Base-by-base conservation (phyloP, 2,329 filamentous ascomycete species). In the Ceratocystiopsis brevicomis region DNA sequence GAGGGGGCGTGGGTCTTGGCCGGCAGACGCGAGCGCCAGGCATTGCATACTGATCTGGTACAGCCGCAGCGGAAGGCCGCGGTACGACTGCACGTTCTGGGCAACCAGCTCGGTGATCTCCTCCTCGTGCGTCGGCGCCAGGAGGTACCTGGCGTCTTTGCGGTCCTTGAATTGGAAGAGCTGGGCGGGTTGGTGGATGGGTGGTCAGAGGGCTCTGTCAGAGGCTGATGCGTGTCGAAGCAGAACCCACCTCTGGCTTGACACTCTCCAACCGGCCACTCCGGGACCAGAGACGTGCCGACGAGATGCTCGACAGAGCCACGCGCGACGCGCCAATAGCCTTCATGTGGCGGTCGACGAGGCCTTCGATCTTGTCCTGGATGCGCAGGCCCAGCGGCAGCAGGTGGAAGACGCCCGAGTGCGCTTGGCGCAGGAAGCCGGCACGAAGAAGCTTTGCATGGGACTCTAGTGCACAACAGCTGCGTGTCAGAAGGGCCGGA, bases 101-200 rank as follows among this genome's bases (percentile, higher is more conserved):
- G 76, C 73, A 2, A 95, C 82, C 3, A 98, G 65, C 0, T 70
- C 65, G 0, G 90, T 98, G 51, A 98, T 90, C 56, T 98, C 90
- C 58, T 98, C 90, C 56, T 98, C 90, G 48, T 98, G 90, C 0
- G 90, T 98, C 1, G 90, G 90, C 1, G 86, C 80, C 4, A 98
- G 70, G 30, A 98, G 68, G 48, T 83, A 83, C 4, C 71, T 67
- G 1, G 71, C 65, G 8, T 81, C 73, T 58, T 81, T 90, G 44
- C 90, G 75, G 59, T 96, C 90, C 38, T 69, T 62, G 39, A 96
- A 73, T 37, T 73, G 75, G 52, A 95, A 88, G 17, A 95, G 69
- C 78, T 90, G 39, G n/a, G n/a, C n/a, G n/a, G n/a, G n/a, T n/a
- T n/a, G n/a, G n/a, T n/a, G n/a, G n/a, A n/a, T n/a, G n/a, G 30